A percentile compares a stretch with the other conserved stretches of the same genome.
Conservation (phyloP, 2,329 filamentous ascomycete species). For the Orbilia oligospora region DNA sequence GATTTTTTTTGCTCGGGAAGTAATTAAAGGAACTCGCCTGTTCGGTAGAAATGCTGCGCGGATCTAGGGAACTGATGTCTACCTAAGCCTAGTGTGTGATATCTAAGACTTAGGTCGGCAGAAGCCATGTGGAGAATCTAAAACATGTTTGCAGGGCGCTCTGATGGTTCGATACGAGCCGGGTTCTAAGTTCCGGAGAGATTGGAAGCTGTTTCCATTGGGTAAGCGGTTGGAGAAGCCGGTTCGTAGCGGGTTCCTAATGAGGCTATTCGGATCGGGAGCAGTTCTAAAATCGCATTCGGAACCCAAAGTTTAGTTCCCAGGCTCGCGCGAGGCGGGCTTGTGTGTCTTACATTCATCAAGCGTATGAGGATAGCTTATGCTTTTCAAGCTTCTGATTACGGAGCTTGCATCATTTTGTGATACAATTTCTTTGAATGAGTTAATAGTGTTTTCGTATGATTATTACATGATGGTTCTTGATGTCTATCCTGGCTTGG, state of each 20-base stretch:
- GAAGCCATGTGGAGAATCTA: constrained; percentile 17
- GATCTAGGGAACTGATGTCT: constrained; percentile 3
- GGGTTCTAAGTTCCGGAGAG: background rate
- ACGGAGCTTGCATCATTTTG: too few species aligned
- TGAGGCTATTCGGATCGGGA: background rate
- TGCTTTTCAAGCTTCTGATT: background rate
- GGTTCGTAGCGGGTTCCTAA: background rate
- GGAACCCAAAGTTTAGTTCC: constrained; percentile 3
- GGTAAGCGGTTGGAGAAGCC: constrained; percentile 13
- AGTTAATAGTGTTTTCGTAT: background rate
- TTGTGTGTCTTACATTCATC: background rate
- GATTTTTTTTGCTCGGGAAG: background rate
- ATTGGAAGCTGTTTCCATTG: constrained; percentile 24
- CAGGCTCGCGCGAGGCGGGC: background rate
- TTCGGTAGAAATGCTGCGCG: constrained; percentile 14
- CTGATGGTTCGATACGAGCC: constrained; percentile 15
- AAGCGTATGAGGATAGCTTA: background rate
- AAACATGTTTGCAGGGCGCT: constrained; percentile 11
- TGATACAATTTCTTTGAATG: background rate
- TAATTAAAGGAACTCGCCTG: constrained; percentile 9
- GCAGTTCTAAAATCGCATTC: constrained; percentile 7
- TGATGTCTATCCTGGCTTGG: background rate
- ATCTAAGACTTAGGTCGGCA: constrained; percentile 17
- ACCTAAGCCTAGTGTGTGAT: background rate
- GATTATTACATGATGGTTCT: background rate